Evolutionary conservation across 2,329 filamentous ascomycete species (phyloP).

Genomic region (Xylariaceae sp.): DNA sequence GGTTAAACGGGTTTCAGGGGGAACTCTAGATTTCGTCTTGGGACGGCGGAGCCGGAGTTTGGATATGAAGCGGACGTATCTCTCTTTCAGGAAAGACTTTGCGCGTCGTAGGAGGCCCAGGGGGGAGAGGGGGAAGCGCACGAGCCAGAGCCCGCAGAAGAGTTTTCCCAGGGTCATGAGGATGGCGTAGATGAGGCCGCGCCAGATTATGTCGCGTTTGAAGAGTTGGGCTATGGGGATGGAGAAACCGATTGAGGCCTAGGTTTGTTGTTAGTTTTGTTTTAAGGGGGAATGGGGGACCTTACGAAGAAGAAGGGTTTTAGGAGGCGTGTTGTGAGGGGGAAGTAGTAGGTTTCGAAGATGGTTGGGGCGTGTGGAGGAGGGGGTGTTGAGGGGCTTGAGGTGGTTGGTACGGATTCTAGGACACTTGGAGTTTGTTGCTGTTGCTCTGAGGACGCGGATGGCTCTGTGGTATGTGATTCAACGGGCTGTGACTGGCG

Average conservation of each 20-base stretch:
- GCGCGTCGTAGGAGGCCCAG: slow-evolving; percentile 2
- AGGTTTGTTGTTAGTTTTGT: neutral
- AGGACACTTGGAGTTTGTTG: neutral
- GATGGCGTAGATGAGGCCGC: slow-evolving; percentile 64
- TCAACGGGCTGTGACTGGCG: neutral
- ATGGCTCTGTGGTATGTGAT: neutral
- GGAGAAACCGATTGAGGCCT: slow-evolving; percentile 66
- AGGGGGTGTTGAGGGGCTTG: neutral
- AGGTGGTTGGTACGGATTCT: neutral
- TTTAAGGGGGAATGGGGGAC: slow-evolving; percentile 21
- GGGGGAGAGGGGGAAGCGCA: slow-evolving; percentile 34
- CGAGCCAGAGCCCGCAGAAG: slow-evolving; percentile 54
- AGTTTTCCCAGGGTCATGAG: slow-evolving; percentile 64
- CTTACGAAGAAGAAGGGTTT: slow-evolving; percentile 69
- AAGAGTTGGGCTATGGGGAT: slow-evolving; percentile 72
- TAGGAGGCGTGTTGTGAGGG: slow-evolving; percentile 46
- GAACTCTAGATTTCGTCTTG: neutral
- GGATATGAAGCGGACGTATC: slow-evolving; percentile 15
- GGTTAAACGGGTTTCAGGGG: neutral
- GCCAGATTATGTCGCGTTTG: slow-evolving; percentile 58
- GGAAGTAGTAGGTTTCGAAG: slow-evolving; percentile 39
- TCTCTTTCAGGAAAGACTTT: slow-evolving; percentile 7
- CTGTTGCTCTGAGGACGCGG: neutral
- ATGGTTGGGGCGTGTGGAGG: slow-evolving; percentile 9
- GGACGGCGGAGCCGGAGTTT: slow-evolving; percentile 8